Conservation (phyloP, 2,329 filamentous ascomycete species). For the Lasiodiplodia sp. region DNA sequence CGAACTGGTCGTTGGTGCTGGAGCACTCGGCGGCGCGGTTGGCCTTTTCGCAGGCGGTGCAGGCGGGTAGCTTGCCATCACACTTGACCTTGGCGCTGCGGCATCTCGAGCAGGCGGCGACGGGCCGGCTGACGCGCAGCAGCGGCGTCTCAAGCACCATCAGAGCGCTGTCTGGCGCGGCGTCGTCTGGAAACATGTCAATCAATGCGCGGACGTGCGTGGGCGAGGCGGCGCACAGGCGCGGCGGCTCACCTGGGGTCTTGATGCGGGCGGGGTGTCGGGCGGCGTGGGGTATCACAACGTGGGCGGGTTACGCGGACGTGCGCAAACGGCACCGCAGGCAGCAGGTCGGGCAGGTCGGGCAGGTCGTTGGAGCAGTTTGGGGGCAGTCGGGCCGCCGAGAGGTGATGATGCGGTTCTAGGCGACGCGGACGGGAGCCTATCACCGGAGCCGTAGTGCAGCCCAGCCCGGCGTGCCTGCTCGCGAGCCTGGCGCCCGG, state of each 20-base stretch:
- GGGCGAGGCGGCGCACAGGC: conserved; percentile 12
- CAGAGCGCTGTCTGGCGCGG: conserved; percentile 32
- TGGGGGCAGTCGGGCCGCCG: conserved; percentile 21
- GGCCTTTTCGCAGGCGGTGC: conserved; percentile 92
- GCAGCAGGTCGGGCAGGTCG: conserved; percentile 12
- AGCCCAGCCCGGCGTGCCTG: conserved; percentile 3
- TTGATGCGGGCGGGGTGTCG: not conserved
- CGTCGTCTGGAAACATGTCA: conserved; percentile 18
- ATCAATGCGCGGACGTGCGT: not conserved
- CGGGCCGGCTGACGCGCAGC: conserved; percentile 77
- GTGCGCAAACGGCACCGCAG: not conserved
- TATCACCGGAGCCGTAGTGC: conserved; percentile 9
- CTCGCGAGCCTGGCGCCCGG: conserved; percentile 1
- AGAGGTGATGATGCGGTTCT: not conserved
- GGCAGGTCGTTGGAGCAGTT: conserved; percentile 17
- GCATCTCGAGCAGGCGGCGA: conserved; percentile 81
- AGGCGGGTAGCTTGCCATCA: conserved; percentile 93
- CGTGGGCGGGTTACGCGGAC: not conserved
- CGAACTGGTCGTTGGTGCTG: conserved; percentile 94
- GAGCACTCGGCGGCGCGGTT: conserved; percentile 88
- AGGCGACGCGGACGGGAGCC: not conserved
- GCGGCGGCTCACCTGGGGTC: conserved; percentile 5
- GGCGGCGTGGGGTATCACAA: not conserved
- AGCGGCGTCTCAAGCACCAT: conserved; percentile 64
- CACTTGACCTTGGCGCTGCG: conserved; percentile 97